Conservation (phyloP, 1,139 yeast species). For the Geotrichum siamense region DNA sequence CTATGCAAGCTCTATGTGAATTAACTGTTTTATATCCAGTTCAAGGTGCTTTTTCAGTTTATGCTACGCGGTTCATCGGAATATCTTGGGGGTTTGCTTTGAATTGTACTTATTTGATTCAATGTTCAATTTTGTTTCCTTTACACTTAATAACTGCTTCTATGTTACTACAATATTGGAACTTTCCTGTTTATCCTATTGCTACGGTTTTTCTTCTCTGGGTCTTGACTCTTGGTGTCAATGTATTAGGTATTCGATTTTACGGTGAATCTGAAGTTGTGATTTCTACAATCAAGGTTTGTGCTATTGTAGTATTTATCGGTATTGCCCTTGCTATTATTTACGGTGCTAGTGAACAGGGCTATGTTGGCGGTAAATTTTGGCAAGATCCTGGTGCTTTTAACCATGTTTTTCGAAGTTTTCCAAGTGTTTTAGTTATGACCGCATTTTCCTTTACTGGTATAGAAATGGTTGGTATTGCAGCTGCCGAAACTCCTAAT, state of each 20-base stretch:
- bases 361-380: constrained; percentile 55
- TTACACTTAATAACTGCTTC: constrained; percentile 76
- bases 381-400: constrained; percentile 63
- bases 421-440: constrained; percentile 68
- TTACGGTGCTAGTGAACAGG: constrained; percentile 57
- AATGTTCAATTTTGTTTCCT: constrained; percentile 74
- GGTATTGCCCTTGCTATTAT: constrained; percentile 54
- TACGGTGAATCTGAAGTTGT: constrained; percentile 73
- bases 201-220: constrained; percentile 63
- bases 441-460: constrained; percentile 91
- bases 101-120: constrained; percentile 76
- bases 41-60: constrained; percentile 64
- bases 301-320: constrained; percentile 60
- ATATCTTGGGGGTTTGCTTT: constrained; percentile 73
- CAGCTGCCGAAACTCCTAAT: constrained; percentile 53
- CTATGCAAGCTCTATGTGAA: constrained; percentile 72
- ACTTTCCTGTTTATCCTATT: constrained; percentile 38
- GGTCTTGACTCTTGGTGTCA: constrained; percentile 47
- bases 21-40: constrained; percentile 66
- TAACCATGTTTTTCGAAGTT: constrained; percentile 67
- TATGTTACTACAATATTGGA: constrained; percentile 62
- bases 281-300: constrained; percentile 53
- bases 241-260: constrained; percentile 66
- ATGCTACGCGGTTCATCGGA: constrained; percentile 60
- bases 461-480: constrained; percentile 74